Conservation (phyloP, 164 flowering plant genomes). For the Houttuynia cordata region DNA sequence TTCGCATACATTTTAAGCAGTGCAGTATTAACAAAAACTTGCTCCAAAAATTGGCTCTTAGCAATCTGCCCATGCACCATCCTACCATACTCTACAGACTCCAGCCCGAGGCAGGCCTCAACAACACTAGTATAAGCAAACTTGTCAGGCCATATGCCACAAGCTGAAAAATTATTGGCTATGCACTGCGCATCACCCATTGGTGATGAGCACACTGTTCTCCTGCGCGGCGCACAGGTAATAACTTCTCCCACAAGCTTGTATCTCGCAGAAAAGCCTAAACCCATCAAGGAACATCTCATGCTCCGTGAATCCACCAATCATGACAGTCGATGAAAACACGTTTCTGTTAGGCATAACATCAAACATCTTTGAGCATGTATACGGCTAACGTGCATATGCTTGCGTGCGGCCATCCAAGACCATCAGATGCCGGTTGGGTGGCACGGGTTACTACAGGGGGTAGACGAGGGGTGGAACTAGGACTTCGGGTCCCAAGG, state of each 20-base stretch:
- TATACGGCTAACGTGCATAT: too few species aligned
- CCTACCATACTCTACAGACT: conserved; percentile 28
- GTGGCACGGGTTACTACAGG: too few species aligned
- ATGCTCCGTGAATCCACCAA: conserved; percentile 37
- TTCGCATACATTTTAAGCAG: conserved; percentile 57
- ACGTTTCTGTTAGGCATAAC: conserved; percentile 32
- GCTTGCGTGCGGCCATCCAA: too few species aligned
- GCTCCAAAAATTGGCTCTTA: conserved; percentile 22
- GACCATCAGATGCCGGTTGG: too few species aligned
- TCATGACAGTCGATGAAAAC: conserved; percentile 58
- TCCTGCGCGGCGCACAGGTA: too few species aligned
- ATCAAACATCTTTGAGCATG: conserved; percentile 30
- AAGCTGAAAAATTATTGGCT: too few species aligned
- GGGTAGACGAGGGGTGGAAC: too few species aligned
- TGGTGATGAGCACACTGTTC: too few species aligned
- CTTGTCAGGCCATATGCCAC: conserved; percentile 34
- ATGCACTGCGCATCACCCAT: too few species aligned
- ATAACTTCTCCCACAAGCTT: conserved; percentile 21
- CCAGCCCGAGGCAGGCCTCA: conserved; percentile 41
- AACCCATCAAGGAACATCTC: conserved; percentile 31
- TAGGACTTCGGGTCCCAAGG: too few species aligned
- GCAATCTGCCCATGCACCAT: conserved; percentile 43
- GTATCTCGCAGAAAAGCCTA: conserved; percentile 28
- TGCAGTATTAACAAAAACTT: conserved; percentile 34
- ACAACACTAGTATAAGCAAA: conserved; percentile 35